Conservation (phyloP, 768 basidiomycete genomes). For the Obba rivulosa region DNA sequence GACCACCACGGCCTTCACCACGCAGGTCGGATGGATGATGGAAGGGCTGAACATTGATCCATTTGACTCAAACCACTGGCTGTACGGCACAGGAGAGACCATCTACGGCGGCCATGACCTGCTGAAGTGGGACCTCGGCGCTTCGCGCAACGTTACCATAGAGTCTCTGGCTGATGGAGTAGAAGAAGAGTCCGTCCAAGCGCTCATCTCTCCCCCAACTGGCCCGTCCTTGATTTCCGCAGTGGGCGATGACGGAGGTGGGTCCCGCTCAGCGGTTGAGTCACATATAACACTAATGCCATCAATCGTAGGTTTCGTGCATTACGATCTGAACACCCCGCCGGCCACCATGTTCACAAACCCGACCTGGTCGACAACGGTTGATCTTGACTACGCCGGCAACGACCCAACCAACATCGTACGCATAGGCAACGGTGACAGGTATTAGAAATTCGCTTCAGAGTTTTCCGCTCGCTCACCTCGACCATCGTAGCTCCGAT, state of each 20-base stretch:
- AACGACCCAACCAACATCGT: slow-evolving; percentile 44
- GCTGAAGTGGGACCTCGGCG: slow-evolving; percentile 48
- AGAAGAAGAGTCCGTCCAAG: slow-evolving; percentile 56
- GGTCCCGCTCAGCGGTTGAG: neutral
- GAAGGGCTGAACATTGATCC: slow-evolving; percentile 61
- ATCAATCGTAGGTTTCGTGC: slow-evolving; percentile 38
- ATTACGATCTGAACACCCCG: slow-evolving; percentile 36
- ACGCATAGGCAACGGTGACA: slow-evolving; percentile 37
- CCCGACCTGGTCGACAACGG: slow-evolving; percentile 41
- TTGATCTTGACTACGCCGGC: slow-evolving; percentile 52
- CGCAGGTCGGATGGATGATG: slow-evolving; percentile 71
- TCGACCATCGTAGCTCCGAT: slow-evolving; percentile 26
- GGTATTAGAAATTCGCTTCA: slow-evolving; percentile 2
- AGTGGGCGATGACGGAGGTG: slow-evolving; percentile 50
- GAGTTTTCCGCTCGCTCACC: neutral
- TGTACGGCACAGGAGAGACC: slow-evolving; percentile 67
- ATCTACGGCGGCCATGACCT: slow-evolving; percentile 57
- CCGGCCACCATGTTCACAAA: slow-evolving; percentile 37
- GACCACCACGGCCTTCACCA: slow-evolving; percentile 38
- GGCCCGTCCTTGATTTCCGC: slow-evolving; percentile 54
- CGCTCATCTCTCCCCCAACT: slow-evolving; percentile 55
- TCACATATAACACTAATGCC: neutral
- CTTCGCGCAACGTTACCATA: slow-evolving; percentile 49
- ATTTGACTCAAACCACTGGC: slow-evolving; percentile 64
- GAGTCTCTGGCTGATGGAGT: slow-evolving; percentile 58